phyloP scores from a whole-genome alignment of 352 stramenopile species.

The Stephanocyclus meneghinianus region DNA sequence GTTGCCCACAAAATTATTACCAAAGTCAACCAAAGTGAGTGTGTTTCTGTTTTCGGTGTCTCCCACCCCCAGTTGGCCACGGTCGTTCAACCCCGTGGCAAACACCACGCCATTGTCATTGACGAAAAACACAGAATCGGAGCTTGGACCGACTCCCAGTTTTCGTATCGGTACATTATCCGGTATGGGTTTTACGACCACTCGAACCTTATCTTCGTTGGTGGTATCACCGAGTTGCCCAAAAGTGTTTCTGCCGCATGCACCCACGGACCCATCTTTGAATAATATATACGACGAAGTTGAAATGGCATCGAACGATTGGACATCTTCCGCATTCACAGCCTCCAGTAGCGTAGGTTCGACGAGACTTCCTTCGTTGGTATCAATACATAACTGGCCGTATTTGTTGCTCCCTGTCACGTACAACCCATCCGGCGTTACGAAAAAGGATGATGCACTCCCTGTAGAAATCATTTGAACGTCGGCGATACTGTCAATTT shows the following conservation, averaged over 20 bases:
- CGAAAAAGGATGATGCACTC: slow-evolving; percentile 39
- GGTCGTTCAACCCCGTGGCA: slow-evolving; percentile 45
- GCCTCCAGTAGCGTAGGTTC: slow-evolving; percentile 22
- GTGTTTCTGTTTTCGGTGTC: slow-evolving; percentile 41
- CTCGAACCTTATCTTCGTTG: slow-evolving; percentile 43
- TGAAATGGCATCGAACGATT: slow-evolving; percentile 40
- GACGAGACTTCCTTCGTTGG: slow-evolving; percentile 17
- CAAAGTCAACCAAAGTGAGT: slow-evolving; percentile 32
- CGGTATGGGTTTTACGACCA: slow-evolving; percentile 20
- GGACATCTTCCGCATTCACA: slow-evolving; percentile 24
- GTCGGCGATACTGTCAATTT: slow-evolving; percentile 26
- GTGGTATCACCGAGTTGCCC: slow-evolving; percentile 48
- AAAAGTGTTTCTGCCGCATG: slow-evolving; percentile 56
- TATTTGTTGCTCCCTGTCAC: slow-evolving; percentile 48
- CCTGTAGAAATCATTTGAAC: slow-evolving; percentile 41
- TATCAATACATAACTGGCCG: slow-evolving; percentile 45
- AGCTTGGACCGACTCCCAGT: slow-evolving; percentile 41
- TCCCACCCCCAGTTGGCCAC: slow-evolving; percentile 48
- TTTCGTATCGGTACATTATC: slow-evolving; percentile 25
- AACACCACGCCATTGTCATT: slow-evolving; percentile 29
- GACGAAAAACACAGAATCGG: slow-evolving; percentile 50
- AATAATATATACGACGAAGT: slow-evolving; percentile 51
- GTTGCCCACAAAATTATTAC: background rate
- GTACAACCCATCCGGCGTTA: slow-evolving; percentile 33
- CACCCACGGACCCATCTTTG: slow-evolving; percentile 46